Percentiles rank a stretch among this genome's conserved stretches.
These are phyloP conservation scores for Ustanciosporium gigantosporum DNA, from an alignment of 1,284 basidiomycete species.

Conservation along the genomic window DNA sequence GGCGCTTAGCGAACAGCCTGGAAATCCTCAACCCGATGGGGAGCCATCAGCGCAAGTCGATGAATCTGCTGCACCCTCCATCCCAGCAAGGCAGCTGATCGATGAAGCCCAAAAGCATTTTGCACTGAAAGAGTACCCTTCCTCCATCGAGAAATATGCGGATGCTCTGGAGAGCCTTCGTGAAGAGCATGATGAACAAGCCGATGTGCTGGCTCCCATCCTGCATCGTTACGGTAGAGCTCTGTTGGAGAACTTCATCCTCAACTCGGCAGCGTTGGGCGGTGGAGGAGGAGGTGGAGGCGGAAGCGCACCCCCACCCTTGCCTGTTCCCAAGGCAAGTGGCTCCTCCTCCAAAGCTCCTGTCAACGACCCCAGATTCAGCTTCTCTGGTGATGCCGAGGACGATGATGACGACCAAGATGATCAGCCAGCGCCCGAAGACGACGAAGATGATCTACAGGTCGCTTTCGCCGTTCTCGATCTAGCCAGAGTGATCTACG, in stretches of 20 bases:
- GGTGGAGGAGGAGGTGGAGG: constrained; percentile 37
- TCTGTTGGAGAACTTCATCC: constrained; percentile 53
- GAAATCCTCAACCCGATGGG: too few species aligned
- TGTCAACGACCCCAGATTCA: constrained; percentile 43
- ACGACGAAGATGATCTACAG: constrained; percentile 55
- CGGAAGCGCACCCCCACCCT: background rate
- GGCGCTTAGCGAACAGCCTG: constrained; percentile 35
- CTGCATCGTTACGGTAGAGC: constrained; percentile 55
- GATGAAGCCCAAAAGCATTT: constrained; percentile 51
- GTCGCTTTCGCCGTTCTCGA: constrained; percentile 55
- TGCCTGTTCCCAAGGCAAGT: constrained; percentile 1
- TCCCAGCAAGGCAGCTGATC: constrained; percentile 28
- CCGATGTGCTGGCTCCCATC: constrained; percentile 50
- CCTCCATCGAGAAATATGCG: constrained; percentile 43
- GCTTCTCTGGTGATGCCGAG: constrained; percentile 51
- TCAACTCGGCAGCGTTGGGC: constrained; percentile 53
- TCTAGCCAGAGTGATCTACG: constrained; percentile 51
- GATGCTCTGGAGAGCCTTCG: constrained; percentile 47
- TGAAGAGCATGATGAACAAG: constrained; percentile 41
- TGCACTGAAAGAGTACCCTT: constrained; percentile 49
- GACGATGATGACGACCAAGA: constrained; percentile 47
- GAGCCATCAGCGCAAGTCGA: too few species aligned
- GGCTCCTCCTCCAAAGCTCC: constrained; percentile 10
- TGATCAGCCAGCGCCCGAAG: constrained; percentile 14
- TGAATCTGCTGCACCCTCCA: background rate